Percentiles rank a stretch among this genome's conserved stretches.
phyloP scores from a whole-genome alignment of 768 basidiomycete species.

The Serendipita vermifera region DNA sequence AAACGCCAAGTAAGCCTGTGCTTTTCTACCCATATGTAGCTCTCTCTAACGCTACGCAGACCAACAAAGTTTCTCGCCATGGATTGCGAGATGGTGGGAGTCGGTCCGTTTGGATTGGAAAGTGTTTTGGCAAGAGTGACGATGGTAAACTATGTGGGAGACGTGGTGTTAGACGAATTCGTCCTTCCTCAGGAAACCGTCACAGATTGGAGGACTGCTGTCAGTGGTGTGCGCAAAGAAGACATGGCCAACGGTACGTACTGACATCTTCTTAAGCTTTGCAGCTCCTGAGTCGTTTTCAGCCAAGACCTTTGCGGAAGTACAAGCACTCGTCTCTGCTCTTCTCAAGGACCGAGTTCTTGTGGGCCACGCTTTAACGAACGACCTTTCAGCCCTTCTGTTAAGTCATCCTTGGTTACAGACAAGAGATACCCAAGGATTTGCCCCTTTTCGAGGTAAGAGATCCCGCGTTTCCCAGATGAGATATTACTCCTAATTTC shows the following conservation, averaged over 20 bases:
- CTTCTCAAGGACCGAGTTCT: constrained; percentile 66
- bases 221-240: constrained; percentile 62
- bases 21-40: not conserved
- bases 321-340: constrained; percentile 66
- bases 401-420: constrained; percentile 54
- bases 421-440: constrained; percentile 58
- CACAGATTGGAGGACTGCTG: constrained; percentile 85
- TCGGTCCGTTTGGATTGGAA: constrained; percentile 71
- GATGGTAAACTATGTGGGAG: constrained; percentile 80
- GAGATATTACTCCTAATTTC: not conserved
- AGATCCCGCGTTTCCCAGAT: not conserved
- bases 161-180: constrained; percentile 65
- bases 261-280: not conserved
- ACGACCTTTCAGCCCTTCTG: constrained; percentile 69
- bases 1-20: not conserved
- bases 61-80: constrained; percentile 68
- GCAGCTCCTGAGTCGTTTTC: not conserved
- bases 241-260: constrained; percentile 58
- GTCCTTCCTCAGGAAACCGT: constrained; percentile 79
- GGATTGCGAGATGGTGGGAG: constrained; percentile 97
- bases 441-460: constrained; percentile 29
- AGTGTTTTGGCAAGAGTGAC: constrained; percentile 81
- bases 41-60: constrained; percentile 23
- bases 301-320: constrained; percentile 68
- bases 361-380: constrained; percentile 82